Conservation (phyloP, 495 filamentous ascomycete genomes). For the Aspergillus haitiensis region DNA sequence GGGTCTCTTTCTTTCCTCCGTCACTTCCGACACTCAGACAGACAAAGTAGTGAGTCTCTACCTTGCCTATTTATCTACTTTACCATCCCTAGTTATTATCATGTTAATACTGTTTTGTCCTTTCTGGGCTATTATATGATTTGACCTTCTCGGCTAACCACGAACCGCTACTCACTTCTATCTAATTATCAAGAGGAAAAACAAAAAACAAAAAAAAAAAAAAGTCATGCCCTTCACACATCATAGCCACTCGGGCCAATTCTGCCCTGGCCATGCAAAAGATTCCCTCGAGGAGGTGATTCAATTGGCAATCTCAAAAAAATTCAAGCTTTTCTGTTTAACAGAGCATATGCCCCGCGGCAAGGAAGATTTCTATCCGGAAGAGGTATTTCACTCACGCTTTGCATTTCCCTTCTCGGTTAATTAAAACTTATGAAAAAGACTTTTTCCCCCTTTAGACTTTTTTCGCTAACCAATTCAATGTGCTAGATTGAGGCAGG, state of each 20-base stretch:
- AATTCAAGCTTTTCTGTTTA: slow-evolving; percentile 79
- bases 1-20: no score
- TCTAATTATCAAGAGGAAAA: no score
- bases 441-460: not conserved
- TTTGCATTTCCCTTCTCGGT: not conserved
- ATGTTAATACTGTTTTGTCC: no score
- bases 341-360: slow-evolving; percentile 96
- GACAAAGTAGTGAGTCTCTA: no score
- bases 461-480: slow-evolving; percentile 7
- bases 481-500: slow-evolving; percentile 41
- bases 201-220: no score
- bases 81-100: no score
- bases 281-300: slow-evolving; percentile 82
- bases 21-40: no score
- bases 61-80: no score
- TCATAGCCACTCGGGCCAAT: slow-evolving; percentile 96
- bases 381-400: slow-evolving; percentile 63
- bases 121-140: no score
- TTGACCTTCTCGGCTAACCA: no score
- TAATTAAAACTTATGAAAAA: not conserved
- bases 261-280: slow-evolving; percentile 86
- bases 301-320: slow-evolving; percentile 70
- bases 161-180: no score
- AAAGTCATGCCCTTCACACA: slow-evolving; percentile 89
- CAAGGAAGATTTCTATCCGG: slow-evolving; percentile 80